Evolutionary conservation across 768 basidiomycete genomes (phyloP), one percentile per base, ranked within the genome.

Genomic region (Dacryopinax spathularia): DNA sequence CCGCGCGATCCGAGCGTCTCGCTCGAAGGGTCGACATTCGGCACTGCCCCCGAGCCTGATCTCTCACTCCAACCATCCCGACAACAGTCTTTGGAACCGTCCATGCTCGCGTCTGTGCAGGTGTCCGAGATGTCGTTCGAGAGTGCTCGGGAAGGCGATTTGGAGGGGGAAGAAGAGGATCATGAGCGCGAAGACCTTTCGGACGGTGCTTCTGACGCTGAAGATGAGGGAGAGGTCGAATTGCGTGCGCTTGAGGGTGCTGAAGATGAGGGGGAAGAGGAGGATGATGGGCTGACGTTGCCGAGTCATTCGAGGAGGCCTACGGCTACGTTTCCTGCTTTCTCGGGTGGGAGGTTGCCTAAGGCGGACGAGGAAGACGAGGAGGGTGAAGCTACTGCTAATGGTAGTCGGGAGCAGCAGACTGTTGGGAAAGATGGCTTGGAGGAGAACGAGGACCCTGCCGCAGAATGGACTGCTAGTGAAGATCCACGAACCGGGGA

Each of bases 401-500:
- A n/a, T 56, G 48, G 12, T 6, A 56, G 48, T 20, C 15, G 10
- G 3, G 13, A 29, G 3, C 22, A 27, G 48, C 13, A 22, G 12
- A 10, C 25, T 25, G 22, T 56, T 15, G 25, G 25, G 5, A 29
- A 56, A 13, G 48, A 56, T 22, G 25, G 25, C 6, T 22, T 27
- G 48, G 48, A 33, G n/a, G 29, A 62, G 18, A 33, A 62, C 33
- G 39, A 41, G 61, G 75, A 81, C 48, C 81, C 76, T 60, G 81
- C 83, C 25, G 85, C 77, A 5, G 89, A 90, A 68, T 90, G 89
- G 89, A 91, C 89, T 2, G 89, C 86, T 16, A 88, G 87, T 37
- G 89, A 91, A 71, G 89, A 89, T 60, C 15, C 41, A 36, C 62
- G 44, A 70, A 69, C 83, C 64, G 61, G 37, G 6, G 31, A 62